Percentiles rank a stretch among this genome's conserved stretches.
These are phyloP conservation scores for Lecanicillium sp. DNA, from an alignment of 2,329 filamentous ascomycete genomes.

Conservation along the genomic window DNA sequence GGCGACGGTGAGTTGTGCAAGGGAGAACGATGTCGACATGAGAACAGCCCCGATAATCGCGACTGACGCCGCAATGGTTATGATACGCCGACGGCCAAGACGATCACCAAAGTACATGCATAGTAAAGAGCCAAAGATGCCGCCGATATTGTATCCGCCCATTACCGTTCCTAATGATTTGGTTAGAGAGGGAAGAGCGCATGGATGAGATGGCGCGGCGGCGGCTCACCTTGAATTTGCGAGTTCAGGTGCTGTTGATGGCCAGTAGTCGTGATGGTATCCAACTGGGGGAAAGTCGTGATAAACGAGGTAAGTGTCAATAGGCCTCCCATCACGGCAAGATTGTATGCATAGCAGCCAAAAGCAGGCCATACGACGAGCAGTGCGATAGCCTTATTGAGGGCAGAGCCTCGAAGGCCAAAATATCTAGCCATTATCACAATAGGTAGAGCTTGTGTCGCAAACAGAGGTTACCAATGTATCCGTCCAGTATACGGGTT, in stretches of 20 bases:
- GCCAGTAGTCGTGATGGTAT: constrained; percentile 41
- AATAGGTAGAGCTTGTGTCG: too few relatives aligned
- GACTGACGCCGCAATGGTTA: constrained; percentile 45
- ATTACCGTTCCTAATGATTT: constrained; percentile 30
- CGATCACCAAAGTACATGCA: constrained; percentile 43
- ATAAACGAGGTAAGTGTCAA: constrained; percentile 55
- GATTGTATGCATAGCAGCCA: constrained; percentile 49
- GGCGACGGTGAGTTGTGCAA: constrained; percentile 28
- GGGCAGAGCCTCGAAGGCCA: constrained; percentile 25
- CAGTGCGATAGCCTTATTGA: constrained; percentile 29
- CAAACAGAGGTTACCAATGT: too few relatives aligned
- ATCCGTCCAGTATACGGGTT: too few relatives aligned
- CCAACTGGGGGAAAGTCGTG: constrained; percentile 38
- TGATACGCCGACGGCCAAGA: constrained; percentile 47
- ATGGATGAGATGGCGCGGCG: constrained; percentile 1
- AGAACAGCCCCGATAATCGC: constrained; percentile 45
- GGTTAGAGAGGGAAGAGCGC: neutral
- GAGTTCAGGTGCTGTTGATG: constrained; percentile 30
- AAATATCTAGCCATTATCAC: constrained; percentile 14
- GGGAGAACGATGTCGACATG: constrained; percentile 40
- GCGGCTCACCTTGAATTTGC: constrained; percentile 28
- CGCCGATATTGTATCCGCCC: constrained; percentile 46
- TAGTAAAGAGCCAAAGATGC: constrained; percentile 41
- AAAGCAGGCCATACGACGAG: constrained; percentile 34
- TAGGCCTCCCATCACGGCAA: constrained; percentile 63